A percentile compares a stretch with the other conserved stretches of the same genome.
These are phyloP conservation scores for Penicillium palitans DNA, from an alignment of 2,329 filamentous ascomycete species.

Conservation along the genomic window DNA sequence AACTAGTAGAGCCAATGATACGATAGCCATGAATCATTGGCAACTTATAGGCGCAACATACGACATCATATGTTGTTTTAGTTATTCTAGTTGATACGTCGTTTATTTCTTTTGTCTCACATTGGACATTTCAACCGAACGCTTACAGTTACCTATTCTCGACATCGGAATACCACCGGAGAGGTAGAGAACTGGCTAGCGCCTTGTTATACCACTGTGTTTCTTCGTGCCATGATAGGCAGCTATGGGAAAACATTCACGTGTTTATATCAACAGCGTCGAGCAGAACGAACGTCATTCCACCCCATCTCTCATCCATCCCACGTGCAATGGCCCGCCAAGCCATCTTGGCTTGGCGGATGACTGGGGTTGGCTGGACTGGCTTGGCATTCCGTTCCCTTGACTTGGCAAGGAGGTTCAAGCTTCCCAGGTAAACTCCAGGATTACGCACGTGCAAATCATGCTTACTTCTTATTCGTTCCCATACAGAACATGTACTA, in stretches of 20 bases:
- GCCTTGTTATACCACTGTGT: not conserved
- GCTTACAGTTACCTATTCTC: not conserved
- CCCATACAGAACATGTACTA: too few species aligned
- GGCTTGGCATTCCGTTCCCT: conserved; percentile 9
- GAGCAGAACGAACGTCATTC: not conserved
- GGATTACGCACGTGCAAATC: conserved; percentile 11
- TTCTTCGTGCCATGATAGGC: not conserved
- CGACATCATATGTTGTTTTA: not conserved
- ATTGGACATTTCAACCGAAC: not conserved
- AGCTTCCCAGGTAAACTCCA: conserved; percentile 7
- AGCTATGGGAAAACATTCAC: not conserved
- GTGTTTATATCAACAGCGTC: too few species aligned
- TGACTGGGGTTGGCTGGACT: not conserved
- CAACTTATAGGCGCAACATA: not conserved
- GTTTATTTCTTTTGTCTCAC: not conserved
- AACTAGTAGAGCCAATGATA: not conserved
- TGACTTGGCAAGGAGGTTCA: conserved; percentile 12
- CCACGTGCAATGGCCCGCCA: conserved; percentile 4
- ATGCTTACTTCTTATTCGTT: conserved; percentile 2
- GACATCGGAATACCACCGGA: not conserved
- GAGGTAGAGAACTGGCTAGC: too few species aligned
- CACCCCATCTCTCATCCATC: not conserved
- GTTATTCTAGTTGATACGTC: not conserved
- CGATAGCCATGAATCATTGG: not conserved
- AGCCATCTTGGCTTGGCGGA: not conserved